These are phyloP conservation scores for Teratosphaeria gauchensis DNA, from an alignment of 2,329 filamentous ascomycete genomes.

Conservation along the genomic window DNA sequence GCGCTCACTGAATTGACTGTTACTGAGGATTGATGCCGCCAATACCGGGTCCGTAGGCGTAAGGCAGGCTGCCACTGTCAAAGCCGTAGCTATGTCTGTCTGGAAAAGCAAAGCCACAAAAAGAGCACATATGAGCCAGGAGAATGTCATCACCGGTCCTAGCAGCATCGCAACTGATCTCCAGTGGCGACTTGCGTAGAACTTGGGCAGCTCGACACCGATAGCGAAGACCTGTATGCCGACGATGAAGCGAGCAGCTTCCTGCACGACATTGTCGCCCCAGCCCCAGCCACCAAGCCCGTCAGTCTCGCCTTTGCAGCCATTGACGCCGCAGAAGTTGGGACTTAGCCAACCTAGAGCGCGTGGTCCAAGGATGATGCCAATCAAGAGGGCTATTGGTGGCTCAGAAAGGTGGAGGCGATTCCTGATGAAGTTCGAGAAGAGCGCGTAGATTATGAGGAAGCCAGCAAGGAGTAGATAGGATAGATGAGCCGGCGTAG, in stretches of 20 bases:
- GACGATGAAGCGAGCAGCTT: conserved; percentile 34
- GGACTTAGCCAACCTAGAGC: conserved; percentile 32
- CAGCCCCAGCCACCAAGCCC: conserved; percentile 31
- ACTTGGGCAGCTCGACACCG: conserved; percentile 29
- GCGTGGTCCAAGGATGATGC: conserved; percentile 35
- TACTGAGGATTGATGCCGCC: conserved; percentile 44
- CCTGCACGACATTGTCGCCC: conserved; percentile 11
- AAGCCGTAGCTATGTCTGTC: conserved; percentile 35
- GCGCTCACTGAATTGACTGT: conserved; percentile 43
- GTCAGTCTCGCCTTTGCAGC: conserved; percentile 9
- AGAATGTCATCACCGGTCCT: conserved; percentile 43
- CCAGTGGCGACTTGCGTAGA: conserved; percentile 44
- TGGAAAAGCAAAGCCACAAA: conserved; percentile 41
- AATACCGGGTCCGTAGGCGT: conserved; percentile 50
- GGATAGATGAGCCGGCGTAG: conserved; percentile 36
- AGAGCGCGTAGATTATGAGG: conserved; percentile 37
- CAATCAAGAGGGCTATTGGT: conserved; percentile 37
- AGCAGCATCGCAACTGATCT: conserved; percentile 41
- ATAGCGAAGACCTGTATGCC: conserved; percentile 33
- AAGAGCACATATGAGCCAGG: conserved; percentile 38
- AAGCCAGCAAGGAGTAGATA: conserved; percentile 37
- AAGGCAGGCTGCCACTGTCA: conserved; percentile 46
- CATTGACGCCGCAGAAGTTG: conserved; percentile 26
- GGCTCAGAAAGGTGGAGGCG: conserved; percentile 40
- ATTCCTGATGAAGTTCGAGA: conserved; percentile 38